Evolutionary conservation across 1,139 yeast genomes (phyloP).

Genomic region (Cylindricascospora bacillispora): DNA sequence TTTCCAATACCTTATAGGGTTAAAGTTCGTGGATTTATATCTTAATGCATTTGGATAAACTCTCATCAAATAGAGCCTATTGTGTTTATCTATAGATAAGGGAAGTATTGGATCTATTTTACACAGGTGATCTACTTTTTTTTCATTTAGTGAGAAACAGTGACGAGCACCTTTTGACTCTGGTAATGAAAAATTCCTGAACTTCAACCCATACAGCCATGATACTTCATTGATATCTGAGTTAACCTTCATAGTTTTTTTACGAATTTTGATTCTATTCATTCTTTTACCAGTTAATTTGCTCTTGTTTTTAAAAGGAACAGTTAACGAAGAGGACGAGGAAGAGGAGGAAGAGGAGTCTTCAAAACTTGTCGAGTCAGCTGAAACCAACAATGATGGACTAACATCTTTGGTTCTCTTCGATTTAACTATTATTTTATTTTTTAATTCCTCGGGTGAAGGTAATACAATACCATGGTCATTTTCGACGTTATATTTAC

Average conservation of each 20-base stretch:
- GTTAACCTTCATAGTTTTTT: constrained; percentile 28
- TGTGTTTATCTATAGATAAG: constrained; percentile 57
- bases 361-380: constrained; percentile 1
- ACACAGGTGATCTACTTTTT: constrained; percentile 47
- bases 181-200: constrained; percentile 71
- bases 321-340: constrained; percentile 15
- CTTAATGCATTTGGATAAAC: constrained; percentile 78
- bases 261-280: constrained; percentile 13
- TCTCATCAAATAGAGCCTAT: constrained; percentile 61
- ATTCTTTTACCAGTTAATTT: constrained; percentile 20
- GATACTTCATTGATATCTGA: constrained; percentile 49
- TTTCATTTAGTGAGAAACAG: constrained; percentile 78
- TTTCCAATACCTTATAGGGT: constrained; percentile 69
- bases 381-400: not conserved
- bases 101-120: constrained; percentile 46
- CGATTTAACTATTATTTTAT: constrained; percentile 62
- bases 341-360: constrained; percentile 6
- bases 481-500: constrained; percentile 2
- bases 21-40: constrained; percentile 65
- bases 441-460: constrained; percentile 57
- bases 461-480: constrained; percentile 35
- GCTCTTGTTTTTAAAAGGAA: constrained; percentile 8
- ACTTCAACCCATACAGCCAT: constrained; percentile 61
- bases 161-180: constrained; percentile 75
- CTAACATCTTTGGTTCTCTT: constrained; percentile 36